Conservation (phyloP, 108 stramenopile species). For the Cyclotella atomus region DNA sequence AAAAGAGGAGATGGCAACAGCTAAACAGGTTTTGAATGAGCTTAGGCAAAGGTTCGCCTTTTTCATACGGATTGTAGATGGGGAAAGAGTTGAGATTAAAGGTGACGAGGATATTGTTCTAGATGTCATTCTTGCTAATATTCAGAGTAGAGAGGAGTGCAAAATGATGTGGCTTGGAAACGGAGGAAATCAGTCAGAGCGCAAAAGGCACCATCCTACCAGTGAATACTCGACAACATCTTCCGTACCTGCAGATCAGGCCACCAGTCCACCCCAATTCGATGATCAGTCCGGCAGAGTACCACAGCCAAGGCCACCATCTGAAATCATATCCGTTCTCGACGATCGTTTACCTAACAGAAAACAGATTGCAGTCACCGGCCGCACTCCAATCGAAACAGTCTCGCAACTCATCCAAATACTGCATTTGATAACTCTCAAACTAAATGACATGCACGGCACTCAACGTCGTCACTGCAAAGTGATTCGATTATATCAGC, state of each 20-base stretch:
- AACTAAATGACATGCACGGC: slow-evolving; percentile 33
- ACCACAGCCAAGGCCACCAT: neutral
- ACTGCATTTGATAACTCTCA: slow-evolving; percentile 24
- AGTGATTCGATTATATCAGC: slow-evolving; percentile 4
- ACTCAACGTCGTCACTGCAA: slow-evolving; percentile 8
- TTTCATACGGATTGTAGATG: neutral
- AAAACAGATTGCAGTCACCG: neutral
- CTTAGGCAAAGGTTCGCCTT: neutral
- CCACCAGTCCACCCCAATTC: too few species aligned
- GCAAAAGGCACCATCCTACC: neutral
- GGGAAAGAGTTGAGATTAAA: slow-evolving; percentile 1
- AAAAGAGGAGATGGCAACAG: neutral
- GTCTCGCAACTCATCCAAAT: slow-evolving; percentile 30
- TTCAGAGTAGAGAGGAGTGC: neutral
- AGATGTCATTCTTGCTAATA: neutral
- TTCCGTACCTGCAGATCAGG: neutral
- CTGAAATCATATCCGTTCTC: slow-evolving; percentile 9
- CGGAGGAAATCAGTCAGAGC: neutral
- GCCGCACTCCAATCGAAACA: slow-evolving; percentile 18
- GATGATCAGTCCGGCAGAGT: too few species aligned
- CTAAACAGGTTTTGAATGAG: neutral
- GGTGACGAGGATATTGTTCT: neutral
- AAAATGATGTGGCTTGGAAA: neutral
- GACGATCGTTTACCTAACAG: slow-evolving; percentile 9
- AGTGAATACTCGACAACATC: neutral